Base-by-base conservation (phyloP, 352 stramenopile species). In the Globisporangium recalcitrans region DNA sequence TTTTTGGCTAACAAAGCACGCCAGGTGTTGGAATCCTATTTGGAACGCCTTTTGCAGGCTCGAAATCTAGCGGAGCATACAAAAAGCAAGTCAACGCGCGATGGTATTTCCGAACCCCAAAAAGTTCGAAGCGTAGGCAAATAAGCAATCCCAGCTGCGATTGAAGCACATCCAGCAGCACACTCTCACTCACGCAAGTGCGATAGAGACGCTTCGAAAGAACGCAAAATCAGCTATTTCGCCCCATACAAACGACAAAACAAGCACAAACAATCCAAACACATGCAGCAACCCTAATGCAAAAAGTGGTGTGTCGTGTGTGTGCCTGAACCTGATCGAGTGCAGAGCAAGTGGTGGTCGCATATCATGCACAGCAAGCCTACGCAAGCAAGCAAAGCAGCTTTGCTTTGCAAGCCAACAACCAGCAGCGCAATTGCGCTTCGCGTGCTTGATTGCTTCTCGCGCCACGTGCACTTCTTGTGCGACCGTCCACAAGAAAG, bases 161-260 rank as follows among this genome's bases (percentile, higher is more conserved):
- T 38, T 26, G 16, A 62, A 5, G 49, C 49, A 55, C 49, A 55
- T 83, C 21, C 24, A 47, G 54, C 9, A 21, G 26, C 54, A 11
- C 19, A 21, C 14, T 42, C 19, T 16, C 40, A 27, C 57, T 24
- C 21, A 36, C 56, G 57, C 29, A 22, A 63, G 57, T n/a, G n/a
- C 31, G 57, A 54, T 44, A 63, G 44, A 63, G 57, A 55, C 57
- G 46, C 44, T 63, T 63, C 57, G 44, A 36, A 53, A 55, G 44
- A 31, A 24, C 38, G 21, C 11, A 32, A 26, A 38, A 6, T 26
- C 21, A 48, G 32, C 52, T 32, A 32, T 27, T 19, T 24, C 13
- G 7, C 10, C 13, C 52, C 29, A 49, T 47, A 59, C 49, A 55
- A 40, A 40, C 26, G 24, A 54, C 6, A 8, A 24, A 22, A 29